Evolutionary conservation across 768 basidiomycete species (phyloP).

Genomic region (Hygrocybe punicea): DNA sequence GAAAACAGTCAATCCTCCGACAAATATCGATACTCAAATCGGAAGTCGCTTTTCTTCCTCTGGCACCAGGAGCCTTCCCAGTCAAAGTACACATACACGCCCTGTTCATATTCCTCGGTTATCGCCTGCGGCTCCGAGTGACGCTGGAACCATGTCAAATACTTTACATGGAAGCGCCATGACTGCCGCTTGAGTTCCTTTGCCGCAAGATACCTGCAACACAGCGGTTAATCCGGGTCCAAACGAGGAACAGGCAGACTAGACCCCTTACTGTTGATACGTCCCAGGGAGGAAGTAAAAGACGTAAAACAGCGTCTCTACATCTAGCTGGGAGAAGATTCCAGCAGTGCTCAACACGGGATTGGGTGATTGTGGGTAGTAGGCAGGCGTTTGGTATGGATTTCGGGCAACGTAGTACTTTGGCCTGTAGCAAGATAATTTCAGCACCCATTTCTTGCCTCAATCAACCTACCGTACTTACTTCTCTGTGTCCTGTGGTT

Average conservation of each 20-base stretch:
- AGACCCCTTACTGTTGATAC: constrained; percentile 80
- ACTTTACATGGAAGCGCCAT: constrained; percentile 99
- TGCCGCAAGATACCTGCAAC: constrained; percentile 81
- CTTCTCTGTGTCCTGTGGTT: constrained; percentile 95
- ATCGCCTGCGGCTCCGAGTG: constrained; percentile 98
- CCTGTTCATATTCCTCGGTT: constrained; percentile 99
- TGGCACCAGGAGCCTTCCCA: constrained; percentile 99
- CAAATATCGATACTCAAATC: constrained; percentile 92
- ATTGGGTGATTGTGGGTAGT: constrained; percentile 90
- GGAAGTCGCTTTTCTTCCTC: constrained; percentile 96
- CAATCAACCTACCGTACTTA: constrained; percentile 32
- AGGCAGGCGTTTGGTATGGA: constrained; percentile 84
- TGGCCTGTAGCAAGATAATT: constrained; percentile 52
- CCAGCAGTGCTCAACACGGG: constrained; percentile 75
- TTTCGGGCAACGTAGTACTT: constrained; percentile 95
- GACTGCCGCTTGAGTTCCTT: constrained; percentile 96
- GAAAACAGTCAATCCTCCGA: constrained; percentile 68
- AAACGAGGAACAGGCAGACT: neutral
- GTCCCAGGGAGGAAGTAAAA: constrained; percentile 98
- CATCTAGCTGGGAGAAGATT: constrained; percentile 87
- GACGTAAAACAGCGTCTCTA: constrained; percentile 97
- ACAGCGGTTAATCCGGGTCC: constrained; percentile 2
- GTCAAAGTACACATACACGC: constrained; percentile 98
- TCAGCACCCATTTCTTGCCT: constrained; percentile 3
- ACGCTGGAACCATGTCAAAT: constrained; percentile 99